Conservation (phyloP, 192 early-diverging fungal genomes). For the Podila epicladia region DNA sequence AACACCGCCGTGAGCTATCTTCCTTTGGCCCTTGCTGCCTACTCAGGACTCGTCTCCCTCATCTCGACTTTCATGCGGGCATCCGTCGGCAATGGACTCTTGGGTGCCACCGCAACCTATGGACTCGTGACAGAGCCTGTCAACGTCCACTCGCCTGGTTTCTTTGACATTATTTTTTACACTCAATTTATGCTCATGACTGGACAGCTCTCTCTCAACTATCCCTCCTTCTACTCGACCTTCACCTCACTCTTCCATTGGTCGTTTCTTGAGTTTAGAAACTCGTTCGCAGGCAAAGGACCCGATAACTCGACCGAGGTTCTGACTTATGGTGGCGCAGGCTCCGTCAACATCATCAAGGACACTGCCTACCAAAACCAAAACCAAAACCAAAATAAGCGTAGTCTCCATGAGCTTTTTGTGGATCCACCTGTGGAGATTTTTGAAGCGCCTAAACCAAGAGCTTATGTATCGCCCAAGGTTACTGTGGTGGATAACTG, state of each 20-base stretch:
- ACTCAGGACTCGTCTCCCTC: constrained; percentile 26
- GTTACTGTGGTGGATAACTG: no score
- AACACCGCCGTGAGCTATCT: constrained; percentile 33
- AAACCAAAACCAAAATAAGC: not conserved
- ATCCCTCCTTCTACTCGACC: constrained; percentile 56
- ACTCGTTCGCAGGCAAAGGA: constrained; percentile 39
- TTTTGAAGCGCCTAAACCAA: not conserved
- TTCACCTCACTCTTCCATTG: constrained; percentile 61
- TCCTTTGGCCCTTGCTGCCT: constrained; percentile 29
- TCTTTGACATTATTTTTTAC: constrained; percentile 63
- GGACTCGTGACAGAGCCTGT: constrained; percentile 26
- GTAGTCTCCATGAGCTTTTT: not conserved
- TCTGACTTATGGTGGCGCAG: constrained; percentile 35
- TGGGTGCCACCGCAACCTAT: constrained; percentile 33
- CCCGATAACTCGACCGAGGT: constrained; percentile 37
- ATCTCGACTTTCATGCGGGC: constrained; percentile 34
- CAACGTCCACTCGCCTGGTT: constrained; percentile 57
- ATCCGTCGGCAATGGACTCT: constrained; percentile 17
- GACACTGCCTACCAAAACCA: not conserved
- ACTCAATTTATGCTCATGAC: constrained; percentile 59
- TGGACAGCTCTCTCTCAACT: constrained; percentile 56
- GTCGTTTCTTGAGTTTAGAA: constrained; percentile 51
- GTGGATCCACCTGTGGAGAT: not conserved
- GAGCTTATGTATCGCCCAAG: not conserved
- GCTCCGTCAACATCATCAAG: constrained; percentile 36